Percentiles rank a stretch among this genome's conserved stretches.
These are phyloP conservation scores for Phytophthora vignae DNA, from an alignment of 352 stramenopile species.

Conservation along the genomic window DNA sequence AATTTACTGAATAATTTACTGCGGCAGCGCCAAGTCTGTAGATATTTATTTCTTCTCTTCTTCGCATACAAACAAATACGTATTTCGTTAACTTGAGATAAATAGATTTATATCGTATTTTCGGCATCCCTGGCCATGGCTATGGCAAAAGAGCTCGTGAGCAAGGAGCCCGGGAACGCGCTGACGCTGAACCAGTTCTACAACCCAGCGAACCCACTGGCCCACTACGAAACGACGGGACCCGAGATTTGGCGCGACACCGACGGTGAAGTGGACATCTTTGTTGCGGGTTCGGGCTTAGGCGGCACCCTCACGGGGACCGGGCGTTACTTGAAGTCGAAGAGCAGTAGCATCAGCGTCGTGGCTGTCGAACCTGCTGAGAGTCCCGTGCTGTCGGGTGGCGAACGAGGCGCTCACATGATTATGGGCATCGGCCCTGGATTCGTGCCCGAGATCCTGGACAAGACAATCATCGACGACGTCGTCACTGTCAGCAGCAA, in stretches of 20 bases:
- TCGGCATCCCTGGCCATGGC: too few species aligned
- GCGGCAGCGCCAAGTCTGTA: too few species aligned
- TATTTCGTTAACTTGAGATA: too few species aligned
- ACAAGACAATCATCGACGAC: slow-evolving; percentile 85
- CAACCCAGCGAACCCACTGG: slow-evolving; percentile 22
- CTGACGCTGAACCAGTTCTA: slow-evolving; percentile 27
- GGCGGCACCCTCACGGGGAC: slow-evolving; percentile 88
- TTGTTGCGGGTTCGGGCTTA: slow-evolving; percentile 72
- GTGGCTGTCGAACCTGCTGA: slow-evolving; percentile 83
- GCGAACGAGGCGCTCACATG: slow-evolving; percentile 80
- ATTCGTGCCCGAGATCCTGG: slow-evolving; percentile 81
- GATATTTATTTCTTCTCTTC: too few species aligned
- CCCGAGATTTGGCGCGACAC: slow-evolving; percentile 29
- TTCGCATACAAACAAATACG: too few species aligned
- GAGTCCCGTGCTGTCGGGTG: slow-evolving; percentile 77
- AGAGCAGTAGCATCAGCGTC: slow-evolving; percentile 85
- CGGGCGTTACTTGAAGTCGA: slow-evolving; percentile 85
- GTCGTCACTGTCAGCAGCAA: slow-evolving; percentile 84
- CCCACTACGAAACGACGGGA: slow-evolving; percentile 29
- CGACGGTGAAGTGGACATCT: slow-evolving; percentile 22
- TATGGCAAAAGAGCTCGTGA: slow-evolving; percentile 25
- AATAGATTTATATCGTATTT: too few species aligned
- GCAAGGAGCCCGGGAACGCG: slow-evolving; percentile 15
- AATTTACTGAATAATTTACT: too few species aligned
- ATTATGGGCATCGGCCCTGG: slow-evolving; percentile 86